Conservation (phyloP, 306 rosid species). For the Acacia acuminata region DNA sequence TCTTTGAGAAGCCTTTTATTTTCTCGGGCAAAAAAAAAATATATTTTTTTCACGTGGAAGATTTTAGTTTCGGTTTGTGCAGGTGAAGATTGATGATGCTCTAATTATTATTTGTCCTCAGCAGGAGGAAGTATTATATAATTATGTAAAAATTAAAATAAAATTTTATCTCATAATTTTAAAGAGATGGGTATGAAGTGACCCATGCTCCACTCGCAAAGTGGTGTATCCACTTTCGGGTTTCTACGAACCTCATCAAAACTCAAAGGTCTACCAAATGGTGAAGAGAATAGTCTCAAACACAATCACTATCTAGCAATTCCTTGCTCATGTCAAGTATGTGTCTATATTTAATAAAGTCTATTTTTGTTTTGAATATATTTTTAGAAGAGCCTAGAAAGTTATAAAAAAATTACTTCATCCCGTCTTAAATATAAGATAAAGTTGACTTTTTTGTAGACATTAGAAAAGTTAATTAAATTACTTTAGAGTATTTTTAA, state of each 20-base stretch:
- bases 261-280: constrained; percentile 23
- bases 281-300: background rate
- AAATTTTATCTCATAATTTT: no score
- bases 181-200: background rate
- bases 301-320: background rate
- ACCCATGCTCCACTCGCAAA: background rate
- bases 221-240: constrained; percentile 32
- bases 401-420: no score
- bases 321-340: background rate
- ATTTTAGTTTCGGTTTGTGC: background rate
- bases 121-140: no score
- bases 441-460: no score
- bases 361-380: no score
- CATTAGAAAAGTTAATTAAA: no score
- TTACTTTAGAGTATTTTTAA: no score
- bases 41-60: background rate
- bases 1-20: background rate
- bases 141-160: no score
- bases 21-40: no score
- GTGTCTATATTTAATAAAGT: no score
- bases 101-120: background rate
- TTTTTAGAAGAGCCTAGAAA: no score
- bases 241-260: background rate
- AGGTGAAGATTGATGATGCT: background rate
- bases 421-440: no score